These are phyloP conservation scores for Aspergillus pseudonomiae DNA, from an alignment of 2,329 filamentous ascomycete species.

Conservation along the genomic window DNA sequence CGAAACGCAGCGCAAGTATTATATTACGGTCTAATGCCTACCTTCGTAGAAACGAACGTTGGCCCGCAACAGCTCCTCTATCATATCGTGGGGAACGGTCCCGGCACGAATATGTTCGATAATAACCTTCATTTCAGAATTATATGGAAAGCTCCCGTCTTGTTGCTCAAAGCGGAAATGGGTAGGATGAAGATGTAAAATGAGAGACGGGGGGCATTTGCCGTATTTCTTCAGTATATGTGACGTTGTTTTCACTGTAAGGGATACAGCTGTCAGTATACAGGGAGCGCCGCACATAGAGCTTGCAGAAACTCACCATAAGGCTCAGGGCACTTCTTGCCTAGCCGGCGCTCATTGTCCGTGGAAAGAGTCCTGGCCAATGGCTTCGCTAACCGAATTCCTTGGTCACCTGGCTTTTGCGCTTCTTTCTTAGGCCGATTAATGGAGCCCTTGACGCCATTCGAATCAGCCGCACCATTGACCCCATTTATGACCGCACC, in stretches of 20 bases:
- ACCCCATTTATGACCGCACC: conserved; percentile 49
- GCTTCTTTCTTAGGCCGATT: conserved; percentile 64
- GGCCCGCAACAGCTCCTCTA: conserved; percentile 72
- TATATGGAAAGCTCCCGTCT: conserved; percentile 88
- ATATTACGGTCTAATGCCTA: conserved; percentile 27
- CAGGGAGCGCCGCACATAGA: conserved; percentile 15
- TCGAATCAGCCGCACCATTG: conserved; percentile 33
- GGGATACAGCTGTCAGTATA: conserved; percentile 23
- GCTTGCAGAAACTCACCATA: conserved; percentile 42
- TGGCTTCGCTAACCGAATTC: conserved; percentile 37
- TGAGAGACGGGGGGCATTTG: conserved; percentile 74
- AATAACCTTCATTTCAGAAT: conserved; percentile 83
- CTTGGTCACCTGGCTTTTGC: conserved; percentile 41
- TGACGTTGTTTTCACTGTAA: conserved; percentile 68
- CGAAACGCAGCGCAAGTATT: conserved; percentile 4
- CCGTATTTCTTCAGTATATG: conserved; percentile 84
- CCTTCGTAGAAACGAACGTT: conserved; percentile 88
- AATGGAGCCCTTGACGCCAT: conserved; percentile 32
- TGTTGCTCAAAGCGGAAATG: conserved; percentile 94
- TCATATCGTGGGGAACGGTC: conserved; percentile 85
- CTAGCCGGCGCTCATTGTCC: conserved; percentile 37
- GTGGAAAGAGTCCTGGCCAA: conserved; percentile 34
- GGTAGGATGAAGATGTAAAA: conserved; percentile 80
- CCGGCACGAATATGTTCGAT: conserved; percentile 75
- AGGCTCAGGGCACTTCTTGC: conserved; percentile 47